phyloP scores from a whole-genome alignment of 805 yeast species.

The Naumovozyma baii region DNA sequence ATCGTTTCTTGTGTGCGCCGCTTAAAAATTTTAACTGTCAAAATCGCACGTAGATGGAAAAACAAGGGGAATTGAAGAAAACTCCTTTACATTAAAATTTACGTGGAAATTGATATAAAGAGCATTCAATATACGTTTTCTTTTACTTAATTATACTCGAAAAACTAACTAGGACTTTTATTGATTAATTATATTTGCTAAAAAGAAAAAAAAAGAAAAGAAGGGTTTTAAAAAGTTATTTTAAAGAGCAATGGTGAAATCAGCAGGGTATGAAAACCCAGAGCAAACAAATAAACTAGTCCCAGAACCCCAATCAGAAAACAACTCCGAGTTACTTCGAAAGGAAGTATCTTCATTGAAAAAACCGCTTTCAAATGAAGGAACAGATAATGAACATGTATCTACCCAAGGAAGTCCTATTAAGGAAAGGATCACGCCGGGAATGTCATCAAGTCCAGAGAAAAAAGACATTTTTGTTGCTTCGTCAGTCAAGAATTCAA shows the following conservation, averaged over 20 bases:
- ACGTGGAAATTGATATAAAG: no score
- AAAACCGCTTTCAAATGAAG: no score
- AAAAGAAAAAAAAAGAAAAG: no score
- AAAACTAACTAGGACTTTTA: neutral
- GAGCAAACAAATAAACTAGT: neutral
- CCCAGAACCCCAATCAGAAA: neutral
- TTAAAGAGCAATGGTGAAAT: neutral
- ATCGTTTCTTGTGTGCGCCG: no score
- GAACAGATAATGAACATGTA: no score
- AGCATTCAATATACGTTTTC: no score
- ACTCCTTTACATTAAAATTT: neutral
- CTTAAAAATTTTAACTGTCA: no score
- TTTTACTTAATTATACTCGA: no score
- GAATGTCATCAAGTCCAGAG: neutral
- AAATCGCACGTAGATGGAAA: no score
- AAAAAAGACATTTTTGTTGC: conserved; percentile 15
- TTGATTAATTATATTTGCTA: neutral
- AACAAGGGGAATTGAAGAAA: neutral
- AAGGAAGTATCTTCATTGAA: no score
- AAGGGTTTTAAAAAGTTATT: no score
- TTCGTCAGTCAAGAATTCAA: conserved; percentile 13
- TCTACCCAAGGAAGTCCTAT: neutral
- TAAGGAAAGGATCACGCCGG: neutral
- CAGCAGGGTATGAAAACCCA: neutral
- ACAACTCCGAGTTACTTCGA: no score